Base-by-base conservation (phyloP, 2,329 filamentous ascomycete species). In the Penicillium digitatum region DNA sequence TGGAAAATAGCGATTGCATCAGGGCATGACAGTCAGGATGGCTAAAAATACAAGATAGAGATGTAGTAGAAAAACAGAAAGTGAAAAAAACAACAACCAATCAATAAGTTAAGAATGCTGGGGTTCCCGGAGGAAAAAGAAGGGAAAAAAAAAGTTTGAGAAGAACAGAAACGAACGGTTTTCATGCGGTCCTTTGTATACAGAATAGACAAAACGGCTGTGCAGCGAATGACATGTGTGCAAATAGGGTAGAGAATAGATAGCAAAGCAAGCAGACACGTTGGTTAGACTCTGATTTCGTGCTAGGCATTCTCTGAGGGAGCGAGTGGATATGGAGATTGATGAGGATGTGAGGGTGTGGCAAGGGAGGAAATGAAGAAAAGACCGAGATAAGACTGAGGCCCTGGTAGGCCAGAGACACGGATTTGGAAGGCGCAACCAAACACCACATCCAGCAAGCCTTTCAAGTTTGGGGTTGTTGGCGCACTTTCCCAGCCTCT, bases 401-500 rank as follows among this genome's bases (percentile, higher is more conserved):
- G 38, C n/a, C 35, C 38, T 27, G 31, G 40, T 18, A 32, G 26
- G 11, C 24, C n/a, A 43, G n/a, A 42, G 27, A 12, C 7, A 37
- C 11, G 11, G 6, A 22, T 14, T 27, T 7, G 3, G 6, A 32
- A 31, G 7, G 5, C 7, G 11, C 29, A 38, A 31, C 14, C 8
- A 18, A 31, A 22, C 8, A 39, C 12, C 14, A 5, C 14, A 40
- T 24, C 14, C 34, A 48, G 24, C 18, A 34, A 20, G 29, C 3
- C 11, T 39, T 24, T 46, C 20, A 9, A 39, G 38, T 35, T 58
- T 57, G 57, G 35, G 22, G 38, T 58, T 55, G 63, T 45, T 61
- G 57, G 48, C 68, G 69, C 26, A 76, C 70, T 52, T 74, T 76
- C 26, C 75, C 74, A 39, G 75, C 75, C 54, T 76, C 72, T 24